Base-by-base conservation (phyloP, 768 basidiomycete genomes). In the Pulveroboletus sp. region DNA sequence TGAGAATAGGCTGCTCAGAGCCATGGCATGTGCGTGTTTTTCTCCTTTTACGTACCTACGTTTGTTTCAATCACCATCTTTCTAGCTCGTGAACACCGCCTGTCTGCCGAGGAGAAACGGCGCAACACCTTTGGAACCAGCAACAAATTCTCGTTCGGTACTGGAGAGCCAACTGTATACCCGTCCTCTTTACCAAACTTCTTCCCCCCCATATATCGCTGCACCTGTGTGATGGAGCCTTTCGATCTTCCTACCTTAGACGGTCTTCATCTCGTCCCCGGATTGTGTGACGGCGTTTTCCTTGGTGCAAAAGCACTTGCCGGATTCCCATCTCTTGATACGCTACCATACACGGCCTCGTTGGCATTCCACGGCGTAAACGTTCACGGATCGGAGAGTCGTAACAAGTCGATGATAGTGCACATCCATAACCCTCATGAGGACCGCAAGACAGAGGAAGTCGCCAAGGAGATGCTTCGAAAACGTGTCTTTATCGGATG, bases 301-400 rank as follows among this genome's bases (percentile, higher is more conserved):
- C 82, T 94, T 9, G 95, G 95, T 43, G 78, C 80, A 6, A 77
- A 84, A 32, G 90, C 93, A 6, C 76, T 98, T 6, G 93, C 96
- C 1, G 96, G 96, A 9, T 99, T 99, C 79, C 95, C 96, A 0
- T 95, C 96, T 1, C 77, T 98, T 28, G 80, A 94, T 53, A 96
- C 94, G 0, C 76, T 98, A 8, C 89, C 89, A 0, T 79, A 92
- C 61, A 81, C 79, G 0, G 83, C 86, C 10, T 71, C 74, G 21
- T 74, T 98, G 21, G 93, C 85, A 14, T 78, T 82, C 68, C 95
- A 98, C 61, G 82, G 86, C 18, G 93, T 98, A 58, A 96, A 93
- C 63, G 84, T 98, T 11, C 95, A 98, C 66, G 90, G 91, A 47
- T 73, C 82, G 1, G 94, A 96, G 64, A 90, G 84, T 56, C 78